These are phyloP conservation scores for Penicillium sp. DNA, from an alignment of 2,329 filamentous ascomycete species.

Conservation along the genomic window DNA sequence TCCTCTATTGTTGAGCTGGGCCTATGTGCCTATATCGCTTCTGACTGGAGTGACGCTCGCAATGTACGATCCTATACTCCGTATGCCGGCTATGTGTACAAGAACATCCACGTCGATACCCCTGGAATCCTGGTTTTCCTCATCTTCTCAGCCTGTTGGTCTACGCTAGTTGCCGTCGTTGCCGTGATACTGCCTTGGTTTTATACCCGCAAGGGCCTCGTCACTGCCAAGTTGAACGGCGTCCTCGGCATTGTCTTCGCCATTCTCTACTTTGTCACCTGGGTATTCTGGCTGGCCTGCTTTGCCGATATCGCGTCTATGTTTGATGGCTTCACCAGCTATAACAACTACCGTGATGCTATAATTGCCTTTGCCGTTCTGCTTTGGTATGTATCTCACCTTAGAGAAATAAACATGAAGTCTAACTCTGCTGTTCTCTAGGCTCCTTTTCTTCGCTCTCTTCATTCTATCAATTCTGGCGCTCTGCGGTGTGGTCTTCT, in stretches of 20 bases:
- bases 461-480: slow-evolving; percentile 27
- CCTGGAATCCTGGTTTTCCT: slow-evolving; percentile 23
- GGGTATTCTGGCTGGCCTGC: slow-evolving; percentile 30
- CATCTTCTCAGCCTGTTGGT: slow-evolving; percentile 27
- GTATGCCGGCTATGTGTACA: slow-evolving; percentile 7
- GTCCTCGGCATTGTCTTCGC: slow-evolving; percentile 20
- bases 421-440: slow-evolving; percentile 4
- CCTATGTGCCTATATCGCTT: slow-evolving; percentile 20
- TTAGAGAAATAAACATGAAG: background rate
- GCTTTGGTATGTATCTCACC: slow-evolving; percentile 18
- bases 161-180: slow-evolving; percentile 19
- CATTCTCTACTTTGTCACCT: slow-evolving; percentile 26
- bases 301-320: slow-evolving; percentile 26
- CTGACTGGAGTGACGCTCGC: slow-evolving; percentile 3
- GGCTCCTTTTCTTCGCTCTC: slow-evolving; percentile 28
- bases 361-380: slow-evolving; percentile 29
- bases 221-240: slow-evolving; percentile 16
- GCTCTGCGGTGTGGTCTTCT: slow-evolving; percentile 24
- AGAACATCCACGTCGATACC: slow-evolving; percentile 9
- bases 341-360: slow-evolving; percentile 20
- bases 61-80: slow-evolving; percentile 1
- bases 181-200: slow-evolving; percentile 22
- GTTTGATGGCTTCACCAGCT: slow-evolving; percentile 6
- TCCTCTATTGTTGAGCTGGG: slow-evolving; percentile 29
- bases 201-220: slow-evolving; percentile 14